These are phyloP conservation scores for Populus trichocarpa DNA, from an alignment of 441 rosid species.

Conservation along the genomic window DNA sequence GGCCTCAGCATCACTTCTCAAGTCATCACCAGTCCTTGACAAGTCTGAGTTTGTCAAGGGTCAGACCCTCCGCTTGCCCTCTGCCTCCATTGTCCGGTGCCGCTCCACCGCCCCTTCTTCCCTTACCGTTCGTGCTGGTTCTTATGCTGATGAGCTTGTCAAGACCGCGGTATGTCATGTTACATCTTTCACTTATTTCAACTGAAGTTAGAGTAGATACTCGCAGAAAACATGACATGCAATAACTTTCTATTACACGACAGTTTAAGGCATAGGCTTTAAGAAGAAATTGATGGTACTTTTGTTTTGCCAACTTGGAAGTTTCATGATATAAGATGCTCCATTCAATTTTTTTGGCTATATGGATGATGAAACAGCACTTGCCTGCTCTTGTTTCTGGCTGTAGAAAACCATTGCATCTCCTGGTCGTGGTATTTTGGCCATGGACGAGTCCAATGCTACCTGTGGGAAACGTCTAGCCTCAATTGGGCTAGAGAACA, in stretches of 20 bases:
- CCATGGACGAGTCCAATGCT: conserved; percentile 96
- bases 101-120: conserved; percentile 36
- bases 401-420: conserved; percentile 81
- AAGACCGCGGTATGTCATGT: conserved; percentile 69
- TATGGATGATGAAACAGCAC: background rate
- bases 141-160: conserved; percentile 90
- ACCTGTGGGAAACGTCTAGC: conserved; percentile 89
- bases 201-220: background rate
- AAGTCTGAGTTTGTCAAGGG: conserved; percentile 73
- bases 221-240: background rate
- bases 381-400: background rate
- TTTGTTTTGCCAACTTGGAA: background rate
- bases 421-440: conserved; percentile 92
- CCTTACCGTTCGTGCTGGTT: conserved; percentile 61
- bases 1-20: conserved; percentile 83
- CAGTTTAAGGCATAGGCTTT: background rate
- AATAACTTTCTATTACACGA: background rate
- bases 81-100: conserved; percentile 39
- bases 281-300: background rate
- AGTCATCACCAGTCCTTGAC: conserved; percentile 68
- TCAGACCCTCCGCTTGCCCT: conserved; percentile 56
- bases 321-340: background rate
- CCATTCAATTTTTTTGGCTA: background rate
- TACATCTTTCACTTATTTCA: background rate
- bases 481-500: conserved; percentile 80